Percentiles rank a stretch among this genome's conserved stretches.
Conservation (phyloP, 257 asterid species). For the Sherardia arvensis region DNA sequence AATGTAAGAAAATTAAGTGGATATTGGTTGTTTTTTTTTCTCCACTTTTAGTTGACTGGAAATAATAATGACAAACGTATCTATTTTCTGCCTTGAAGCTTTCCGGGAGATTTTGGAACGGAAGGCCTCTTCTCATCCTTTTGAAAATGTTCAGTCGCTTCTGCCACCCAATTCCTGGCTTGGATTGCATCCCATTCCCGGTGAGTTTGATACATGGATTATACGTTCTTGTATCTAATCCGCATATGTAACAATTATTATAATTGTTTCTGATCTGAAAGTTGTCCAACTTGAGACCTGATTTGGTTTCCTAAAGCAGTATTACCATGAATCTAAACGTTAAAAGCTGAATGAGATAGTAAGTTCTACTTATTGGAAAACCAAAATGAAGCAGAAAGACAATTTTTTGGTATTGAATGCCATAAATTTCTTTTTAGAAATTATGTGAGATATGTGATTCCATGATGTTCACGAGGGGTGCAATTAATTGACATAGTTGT, state of each 20-base stretch:
- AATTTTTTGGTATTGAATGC: no score
- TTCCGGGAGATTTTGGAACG: constrained; percentile 84
- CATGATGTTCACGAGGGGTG: no score
- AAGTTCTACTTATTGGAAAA: neutral
- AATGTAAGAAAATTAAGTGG: constrained; percentile 39
- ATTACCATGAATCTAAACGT: no score
- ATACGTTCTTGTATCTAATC: neutral
- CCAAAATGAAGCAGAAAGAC: no score
- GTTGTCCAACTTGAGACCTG: neutral
- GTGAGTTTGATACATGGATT: constrained; percentile 28
- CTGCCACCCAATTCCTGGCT: constrained; percentile 89
- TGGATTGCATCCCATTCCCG: constrained; percentile 71
- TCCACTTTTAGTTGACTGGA: constrained; percentile 7
- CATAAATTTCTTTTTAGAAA: no score
- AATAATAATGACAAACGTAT: constrained; percentile 9
- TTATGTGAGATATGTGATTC: no score
- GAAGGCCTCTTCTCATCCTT: constrained; percentile 91
- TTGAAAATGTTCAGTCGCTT: constrained; percentile 77
- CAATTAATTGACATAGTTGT: no score
- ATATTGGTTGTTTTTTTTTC: no score
- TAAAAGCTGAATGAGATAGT: neutral
- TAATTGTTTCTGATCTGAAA: neutral
- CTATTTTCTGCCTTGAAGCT: constrained; percentile 34
- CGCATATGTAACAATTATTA: neutral
- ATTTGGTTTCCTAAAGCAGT: neutral